These are phyloP conservation scores for Scolecobasidium constrictum DNA, from an alignment of 2,329 filamentous ascomycete genomes.

Conservation along the genomic window DNA sequence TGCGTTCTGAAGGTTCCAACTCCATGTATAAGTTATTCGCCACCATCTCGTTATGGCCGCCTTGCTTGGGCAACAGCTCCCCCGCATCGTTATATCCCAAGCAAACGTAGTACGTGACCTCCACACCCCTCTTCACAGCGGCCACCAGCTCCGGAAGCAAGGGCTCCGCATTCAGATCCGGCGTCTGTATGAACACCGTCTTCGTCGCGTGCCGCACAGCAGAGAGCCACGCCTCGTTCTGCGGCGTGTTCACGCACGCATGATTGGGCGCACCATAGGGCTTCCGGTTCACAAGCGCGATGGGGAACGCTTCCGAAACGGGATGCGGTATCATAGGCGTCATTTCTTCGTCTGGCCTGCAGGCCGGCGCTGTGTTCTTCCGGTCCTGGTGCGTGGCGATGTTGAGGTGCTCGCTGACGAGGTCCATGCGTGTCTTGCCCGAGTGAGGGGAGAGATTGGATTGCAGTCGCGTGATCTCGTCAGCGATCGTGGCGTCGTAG, in stretches of 20 bases:
- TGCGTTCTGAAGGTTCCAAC: slow-evolving; percentile 38
- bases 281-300: slow-evolving; percentile 59
- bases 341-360: slow-evolving; percentile 38
- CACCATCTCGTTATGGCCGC: slow-evolving; percentile 65
- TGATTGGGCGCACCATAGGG: slow-evolving; percentile 57
- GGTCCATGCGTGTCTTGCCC: slow-evolving; percentile 44
- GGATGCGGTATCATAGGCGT: slow-evolving; percentile 53
- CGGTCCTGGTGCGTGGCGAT: slow-evolving; percentile 16
- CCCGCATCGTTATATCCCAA: slow-evolving; percentile 72
- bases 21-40: slow-evolving; percentile 47
- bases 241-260: slow-evolving; percentile 51
- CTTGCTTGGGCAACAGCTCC: slow-evolving; percentile 64
- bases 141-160: slow-evolving; percentile 52
- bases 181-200: slow-evolving; percentile 67
- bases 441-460: slow-evolving; percentile 38
- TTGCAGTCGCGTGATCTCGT: slow-evolving; percentile 53
- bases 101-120: slow-evolving; percentile 61
- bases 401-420: slow-evolving; percentile 54
- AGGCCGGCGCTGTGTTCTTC: slow-evolving; percentile 14
- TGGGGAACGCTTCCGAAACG: slow-evolving; percentile 48
- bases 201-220: slow-evolving; percentile 52
- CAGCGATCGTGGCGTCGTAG: slow-evolving; percentile 51
- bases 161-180: slow-evolving; percentile 62
- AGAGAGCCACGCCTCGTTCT: slow-evolving; percentile 66
- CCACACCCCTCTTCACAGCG: slow-evolving; percentile 56